Base-by-base conservation (phyloP, 805 yeast species). In the Zygotorulaspora sp. region DNA sequence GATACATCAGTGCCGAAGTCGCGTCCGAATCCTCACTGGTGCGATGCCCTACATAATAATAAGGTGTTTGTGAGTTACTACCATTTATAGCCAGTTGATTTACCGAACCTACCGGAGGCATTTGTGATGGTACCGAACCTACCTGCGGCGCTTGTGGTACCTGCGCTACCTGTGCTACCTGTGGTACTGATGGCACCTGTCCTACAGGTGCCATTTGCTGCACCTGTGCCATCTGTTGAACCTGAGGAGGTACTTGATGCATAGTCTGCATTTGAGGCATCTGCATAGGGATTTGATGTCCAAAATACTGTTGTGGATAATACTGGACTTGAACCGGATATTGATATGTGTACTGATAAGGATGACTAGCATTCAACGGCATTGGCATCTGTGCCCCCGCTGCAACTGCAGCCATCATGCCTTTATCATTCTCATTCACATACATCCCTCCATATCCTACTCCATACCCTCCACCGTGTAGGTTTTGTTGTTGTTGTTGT, bases 401-500 rank as follows among this genome's bases (percentile, higher is more conserved):
- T n/a, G n/a, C n/a, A n/a, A n/a, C n/a, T n/a, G n/a, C n/a, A n/a
- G 15, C 15, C 30, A 26, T 26, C 4, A 26, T n/a, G 16, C 8
- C 14, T 8, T 26, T 26, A 4, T 26, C 30, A 26, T 26, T 26
- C 10, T 26, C 30, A 17, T 26, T 26, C 17, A 17, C 17, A 12
- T 26, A 26, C 5, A 14, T n/a, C 12, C 10, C 15, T 14, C 17
- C 7, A 26, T 26, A 26, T 26, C 17, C 17, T 14, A 6, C 14
- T 14, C 16, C 7, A 26, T 26, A 26, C 15, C 17, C 17, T 11
- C 17, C 15, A 11, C 22, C 22, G n/a, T 30, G 20, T 5, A 30
- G 20, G 14, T 37, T 31, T 7, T 30, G 30, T 15, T 33, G 34
- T 9, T 30, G 31, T 28, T 37, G 33, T 12, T 28, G 35, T 30